A percentile compares a stretch with the other conserved stretches of the same genome.
Evolutionary conservation across 495 filamentous ascomycete species (phyloP).

Genomic region (Lasiosphaeria ovina): DNA sequence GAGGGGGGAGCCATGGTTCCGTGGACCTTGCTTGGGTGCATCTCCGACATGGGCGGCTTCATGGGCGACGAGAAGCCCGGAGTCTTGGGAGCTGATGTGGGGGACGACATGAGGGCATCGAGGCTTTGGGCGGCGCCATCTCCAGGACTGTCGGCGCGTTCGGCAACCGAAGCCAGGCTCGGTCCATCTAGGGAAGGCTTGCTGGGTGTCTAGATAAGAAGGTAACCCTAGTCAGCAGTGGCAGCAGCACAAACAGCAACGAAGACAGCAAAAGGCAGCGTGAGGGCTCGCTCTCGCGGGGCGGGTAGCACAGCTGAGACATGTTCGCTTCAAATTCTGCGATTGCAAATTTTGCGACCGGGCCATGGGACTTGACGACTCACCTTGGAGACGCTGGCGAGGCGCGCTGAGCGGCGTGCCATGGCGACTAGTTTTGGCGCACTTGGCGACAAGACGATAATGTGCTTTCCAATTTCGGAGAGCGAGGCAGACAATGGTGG

Average conservation of each 20-base stretch:
- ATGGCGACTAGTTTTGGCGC: conserved; percentile 22
- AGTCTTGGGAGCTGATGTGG: conserved; percentile 39
- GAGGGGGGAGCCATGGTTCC: conserved; percentile 67
- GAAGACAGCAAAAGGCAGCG: no score
- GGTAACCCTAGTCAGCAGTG: conserved; percentile 7
- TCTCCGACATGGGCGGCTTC: conserved; percentile 63
- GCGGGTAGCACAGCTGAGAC: background rate
- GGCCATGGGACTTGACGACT: conserved; percentile 9
- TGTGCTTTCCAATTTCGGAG: background rate
- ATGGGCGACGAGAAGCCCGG: conserved; percentile 42
- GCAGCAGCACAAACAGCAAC: conserved; percentile 5
- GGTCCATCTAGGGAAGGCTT: conserved; percentile 21
- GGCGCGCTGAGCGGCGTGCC: conserved; percentile 49
- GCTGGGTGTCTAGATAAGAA: conserved; percentile 16
- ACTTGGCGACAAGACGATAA: background rate
- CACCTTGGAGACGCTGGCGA: conserved; percentile 46
- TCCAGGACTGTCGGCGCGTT: conserved; percentile 37
- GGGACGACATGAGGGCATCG: conserved; percentile 43
- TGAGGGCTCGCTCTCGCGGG: no score
- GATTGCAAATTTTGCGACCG: no score
- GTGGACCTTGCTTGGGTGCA: conserved; percentile 76
- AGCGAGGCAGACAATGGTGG: background rate
- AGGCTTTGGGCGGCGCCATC: conserved; percentile 21
- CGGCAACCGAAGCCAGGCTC: conserved; percentile 43
- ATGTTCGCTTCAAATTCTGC: conserved; percentile 1